Percentiles rank a stretch among this genome's conserved stretches.
phyloP scores from a whole-genome alignment of 805 yeast genomes.

The Brettanomyces anomalus region DNA sequence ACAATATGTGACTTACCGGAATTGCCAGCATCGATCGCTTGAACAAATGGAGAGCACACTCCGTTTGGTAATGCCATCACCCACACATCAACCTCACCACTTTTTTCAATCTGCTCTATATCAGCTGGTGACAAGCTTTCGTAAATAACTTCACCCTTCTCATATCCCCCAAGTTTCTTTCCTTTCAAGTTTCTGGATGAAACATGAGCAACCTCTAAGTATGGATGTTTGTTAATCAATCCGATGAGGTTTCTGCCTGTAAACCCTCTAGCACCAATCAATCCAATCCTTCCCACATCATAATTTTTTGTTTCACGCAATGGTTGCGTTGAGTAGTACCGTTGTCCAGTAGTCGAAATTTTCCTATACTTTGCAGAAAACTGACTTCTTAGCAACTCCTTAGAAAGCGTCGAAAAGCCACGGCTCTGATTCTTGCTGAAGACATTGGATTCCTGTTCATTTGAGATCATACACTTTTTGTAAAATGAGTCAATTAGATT shows the following conservation, averaged over 20 bases:
- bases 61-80: constrained; percentile 99
- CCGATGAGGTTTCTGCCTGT: constrained; percentile 91
- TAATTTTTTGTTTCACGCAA: constrained; percentile 53
- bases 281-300: constrained; percentile 65
- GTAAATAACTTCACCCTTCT: constrained; percentile 69
- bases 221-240: constrained; percentile 80
- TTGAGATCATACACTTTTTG: constrained; percentile 41
- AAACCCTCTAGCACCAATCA: constrained; percentile 97
- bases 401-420: constrained; percentile 26
- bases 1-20: constrained; percentile 69
- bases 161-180: constrained; percentile 77
- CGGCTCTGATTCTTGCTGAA: constrained; percentile 29
- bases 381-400: constrained; percentile 5
- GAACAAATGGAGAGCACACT: constrained; percentile 83
- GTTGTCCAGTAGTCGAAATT: neutral
- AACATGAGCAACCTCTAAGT: constrained; percentile 81
- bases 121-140: constrained; percentile 86
- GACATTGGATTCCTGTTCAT: constrained; percentile 26
- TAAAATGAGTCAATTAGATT: constrained; percentile 50
- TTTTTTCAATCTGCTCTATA: constrained; percentile 65
- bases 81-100: constrained; percentile 86
- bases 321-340: constrained; percentile 28
- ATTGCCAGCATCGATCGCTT: constrained; percentile 56
- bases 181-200: constrained; percentile 94
- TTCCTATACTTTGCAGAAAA: neutral